Conservation (phyloP, 2,329 filamentous ascomycete genomes). For the Neonectria faginata region DNA sequence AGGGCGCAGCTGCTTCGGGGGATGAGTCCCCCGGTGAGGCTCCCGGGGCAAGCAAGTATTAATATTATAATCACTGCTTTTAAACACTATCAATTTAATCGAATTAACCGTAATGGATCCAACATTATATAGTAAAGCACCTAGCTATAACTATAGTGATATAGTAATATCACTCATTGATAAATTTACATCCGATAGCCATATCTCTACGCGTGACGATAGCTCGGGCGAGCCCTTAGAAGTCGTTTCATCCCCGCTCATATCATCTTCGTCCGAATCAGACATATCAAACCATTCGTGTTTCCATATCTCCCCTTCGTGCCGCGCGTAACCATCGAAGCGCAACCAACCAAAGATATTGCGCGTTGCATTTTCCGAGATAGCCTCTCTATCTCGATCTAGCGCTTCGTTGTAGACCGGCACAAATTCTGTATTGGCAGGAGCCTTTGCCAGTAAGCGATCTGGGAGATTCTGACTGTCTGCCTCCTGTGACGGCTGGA, state of each 20-base stretch:
- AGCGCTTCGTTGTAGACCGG: slow-evolving; percentile 19
- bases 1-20: no score
- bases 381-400: slow-evolving; percentile 31
- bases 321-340: slow-evolving; percentile 37
- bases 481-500: background rate
- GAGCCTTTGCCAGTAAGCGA: background rate
- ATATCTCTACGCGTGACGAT: slow-evolving; percentile 9
- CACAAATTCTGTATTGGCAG: slow-evolving; percentile 3
- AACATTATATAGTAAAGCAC: background rate
- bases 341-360: slow-evolving; percentile 48
- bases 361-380: slow-evolving; percentile 47
- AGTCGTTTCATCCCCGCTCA: slow-evolving; percentile 13
- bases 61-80: no score
- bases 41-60: no score
- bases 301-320: slow-evolving; percentile 34
- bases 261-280: slow-evolving; percentile 40
- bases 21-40: no score
- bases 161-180: slow-evolving; percentile 4
- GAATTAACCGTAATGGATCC: no score
- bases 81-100: no score
- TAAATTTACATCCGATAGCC: slow-evolving; percentile 3
- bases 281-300: slow-evolving; percentile 43
- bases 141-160: background rate
- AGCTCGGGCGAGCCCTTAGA: slow-evolving; percentile 1
- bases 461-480: slow-evolving; percentile 16